A percentile compares a stretch with the other conserved stretches of the same genome.
phyloP scores from a whole-genome alignment of 495 filamentous ascomycete genomes.

The Parachaetomium inaequale region DNA sequence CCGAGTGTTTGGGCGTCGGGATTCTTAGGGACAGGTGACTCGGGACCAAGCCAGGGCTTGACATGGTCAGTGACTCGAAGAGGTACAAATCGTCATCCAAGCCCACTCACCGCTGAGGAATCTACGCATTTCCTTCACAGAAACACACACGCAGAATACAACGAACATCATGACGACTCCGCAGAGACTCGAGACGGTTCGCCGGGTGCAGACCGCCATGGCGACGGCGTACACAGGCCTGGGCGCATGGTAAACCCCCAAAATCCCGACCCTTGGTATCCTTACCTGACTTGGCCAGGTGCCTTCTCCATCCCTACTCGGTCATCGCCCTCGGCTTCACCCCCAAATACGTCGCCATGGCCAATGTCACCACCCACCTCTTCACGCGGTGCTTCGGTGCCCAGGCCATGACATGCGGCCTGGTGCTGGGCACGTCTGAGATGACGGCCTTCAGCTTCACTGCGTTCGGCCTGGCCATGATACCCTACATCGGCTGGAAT shows the following conservation, averaged over 20 bases:
- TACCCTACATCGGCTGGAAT: conserved; percentile 30
- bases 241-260: conserved; percentile 29
- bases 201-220: conserved; percentile 27
- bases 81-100: not conserved
- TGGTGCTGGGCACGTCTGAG: conserved; percentile 25
- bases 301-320: conserved; percentile 27
- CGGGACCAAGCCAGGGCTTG: no score
- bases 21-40: no score
- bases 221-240: conserved; percentile 22
- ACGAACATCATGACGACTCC: conserved; percentile 19
- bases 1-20: no score
- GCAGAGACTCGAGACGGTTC: conserved; percentile 26
- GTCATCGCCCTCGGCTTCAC: conserved; percentile 26
- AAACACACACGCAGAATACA: not conserved
- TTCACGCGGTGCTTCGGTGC: conserved; percentile 30
- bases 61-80: no score
- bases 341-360: conserved; percentile 20
- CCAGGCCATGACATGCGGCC: conserved; percentile 32
- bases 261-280: no score
- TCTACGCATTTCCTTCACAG: not conserved
- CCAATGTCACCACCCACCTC: conserved; percentile 24
- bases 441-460: conserved; percentile 27
- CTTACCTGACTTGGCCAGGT: no score
- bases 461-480: conserved; percentile 29
- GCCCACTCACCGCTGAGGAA: not conserved